Evolutionary conservation across 2,329 filamentous ascomycete species (phyloP), one percentile per base, ranked within the genome.

Genomic region (Samsoniella hepiali): DNA sequence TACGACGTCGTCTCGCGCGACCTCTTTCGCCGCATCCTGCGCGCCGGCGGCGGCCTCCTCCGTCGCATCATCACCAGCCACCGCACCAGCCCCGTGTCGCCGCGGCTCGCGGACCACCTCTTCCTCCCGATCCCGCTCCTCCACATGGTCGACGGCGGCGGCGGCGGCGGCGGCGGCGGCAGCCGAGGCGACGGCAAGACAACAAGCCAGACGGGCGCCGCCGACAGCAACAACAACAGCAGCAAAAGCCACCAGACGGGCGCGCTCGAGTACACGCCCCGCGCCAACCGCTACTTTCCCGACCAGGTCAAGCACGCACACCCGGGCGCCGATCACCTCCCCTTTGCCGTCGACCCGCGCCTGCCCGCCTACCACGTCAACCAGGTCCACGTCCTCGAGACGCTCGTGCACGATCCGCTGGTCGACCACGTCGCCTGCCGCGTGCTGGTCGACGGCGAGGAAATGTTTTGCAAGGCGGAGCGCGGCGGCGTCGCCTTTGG

Each of bases 401-500:
- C 60, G 9, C 60, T 62, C 34, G 51, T 47, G 44, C 44, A 44
- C 45, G n/a, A 51, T 11, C 54, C 36, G 4, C n/a, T 32, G n/a
- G 61, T 27, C 22, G 54, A 57, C 17, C 54, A 63, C 54, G 38
- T 63, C 47, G 61, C 61, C 34, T 58, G 61, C 47, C 32, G 32
- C 8, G 61, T 63, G 11, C 54, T 32, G 29, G 54, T 63, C 29
- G 15, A 53, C 45, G 61, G 61, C 34, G 54, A 63, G 54, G 45
- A 32, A 9, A n/a, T 63, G 13, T 63, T 63, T 6, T 58, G 53
- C 53, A 63, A 63, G 45, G 61, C 61, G 22, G 61, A 63, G 45
- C 54, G 61, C 61, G 61, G 61, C 54, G 61, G 61, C 53, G 27
- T 63, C 45, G 34, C 54, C 3, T 63, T 63, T 53, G 61, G 54